phyloP scores from a whole-genome alignment of 73 alveolate genomes.

The Stentor coeruleus region DNA sequence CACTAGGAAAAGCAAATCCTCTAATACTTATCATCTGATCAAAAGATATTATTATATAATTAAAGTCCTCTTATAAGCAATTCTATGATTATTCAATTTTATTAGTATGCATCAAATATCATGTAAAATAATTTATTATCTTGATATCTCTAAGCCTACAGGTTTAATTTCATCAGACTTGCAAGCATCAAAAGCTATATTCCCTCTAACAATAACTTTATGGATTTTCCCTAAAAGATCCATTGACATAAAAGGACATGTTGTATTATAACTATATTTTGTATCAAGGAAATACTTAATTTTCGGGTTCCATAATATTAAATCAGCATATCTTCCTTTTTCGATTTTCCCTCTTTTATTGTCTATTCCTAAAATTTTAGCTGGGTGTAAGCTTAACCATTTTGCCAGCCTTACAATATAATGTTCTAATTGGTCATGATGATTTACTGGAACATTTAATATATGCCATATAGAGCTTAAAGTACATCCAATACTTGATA shows the following conservation, averaged over 20 bases:
- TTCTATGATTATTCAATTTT: too few species aligned
- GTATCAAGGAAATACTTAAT: neutral
- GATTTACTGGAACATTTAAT: neutral
- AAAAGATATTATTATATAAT: too few species aligned
- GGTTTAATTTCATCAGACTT: neutral
- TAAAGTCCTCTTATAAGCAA: too few species aligned
- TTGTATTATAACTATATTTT: too few species aligned
- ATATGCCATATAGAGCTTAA: neutral
- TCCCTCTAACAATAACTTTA: neutral
- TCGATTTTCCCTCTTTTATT: neutral
- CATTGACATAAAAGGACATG: neutral
- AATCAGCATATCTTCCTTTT: constrained; percentile 16
- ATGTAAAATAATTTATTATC: neutral
- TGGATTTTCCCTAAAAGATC: neutral
- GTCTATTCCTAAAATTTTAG: neutral
- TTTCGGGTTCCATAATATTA: neutral
- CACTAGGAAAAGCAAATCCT: too few species aligned
- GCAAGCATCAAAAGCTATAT: neutral
- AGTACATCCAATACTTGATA: neutral
- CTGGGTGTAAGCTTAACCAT: constrained; percentile 4
- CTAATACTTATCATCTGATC: too few species aligned
- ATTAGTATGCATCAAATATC: too few species aligned
- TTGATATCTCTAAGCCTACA: neutral
- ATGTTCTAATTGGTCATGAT: constrained; percentile 4
- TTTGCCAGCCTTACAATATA: constrained; percentile 26